Base-by-base conservation (phyloP, 306 rosid genomes). In the Ziziphus jujuba region DNA sequence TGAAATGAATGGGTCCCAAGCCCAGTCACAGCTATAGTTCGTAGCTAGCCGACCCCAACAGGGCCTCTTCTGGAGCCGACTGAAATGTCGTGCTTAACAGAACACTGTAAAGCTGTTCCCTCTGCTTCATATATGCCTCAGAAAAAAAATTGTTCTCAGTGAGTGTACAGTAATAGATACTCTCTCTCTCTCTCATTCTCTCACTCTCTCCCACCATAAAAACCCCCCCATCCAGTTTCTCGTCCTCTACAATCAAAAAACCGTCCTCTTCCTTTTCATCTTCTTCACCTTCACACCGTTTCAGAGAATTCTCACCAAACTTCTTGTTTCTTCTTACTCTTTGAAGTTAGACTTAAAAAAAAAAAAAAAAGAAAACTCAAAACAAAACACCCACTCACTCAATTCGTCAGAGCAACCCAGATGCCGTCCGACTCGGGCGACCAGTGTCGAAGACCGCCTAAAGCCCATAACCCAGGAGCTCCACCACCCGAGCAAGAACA, bases 401-500 rank as follows among this genome's bases (percentile, higher is more conserved):
- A 50, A 50, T 50, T 20, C 11, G 16, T 50, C 20, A 50, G 55
- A 14, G 17, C 22, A 14, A 23, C 31, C 61, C 63, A 56, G 7
- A 85, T 90, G 98, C 84, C 91, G 50, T 84, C 91, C 0, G 90
- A 86, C 21, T 79, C 87, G 53, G 82, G 84, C 45, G 91, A 88
- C 15, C 77, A 69, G 56, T 33, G 7, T 45, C 56, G 66, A 38
- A 66, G 56, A 19, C 38, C 61, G 61, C n/a, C 36, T 36, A 76
- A 76, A 57, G n/a, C 61, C 28, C 80, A 69, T 21, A 55, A 1
- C 70, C 33, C 83, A 0, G 89, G 79, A 16, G 76, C 81, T 1
- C 77, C 84, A 0, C 91, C 90, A 12, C 81, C 95, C 14, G 99
- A 93, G 69, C 97, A 90, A 70, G 97, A 93, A 75, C 90, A 90